Conservation (phyloP, 2,329 filamentous ascomycete species). For the Colletotrichum destructivum region DNA sequence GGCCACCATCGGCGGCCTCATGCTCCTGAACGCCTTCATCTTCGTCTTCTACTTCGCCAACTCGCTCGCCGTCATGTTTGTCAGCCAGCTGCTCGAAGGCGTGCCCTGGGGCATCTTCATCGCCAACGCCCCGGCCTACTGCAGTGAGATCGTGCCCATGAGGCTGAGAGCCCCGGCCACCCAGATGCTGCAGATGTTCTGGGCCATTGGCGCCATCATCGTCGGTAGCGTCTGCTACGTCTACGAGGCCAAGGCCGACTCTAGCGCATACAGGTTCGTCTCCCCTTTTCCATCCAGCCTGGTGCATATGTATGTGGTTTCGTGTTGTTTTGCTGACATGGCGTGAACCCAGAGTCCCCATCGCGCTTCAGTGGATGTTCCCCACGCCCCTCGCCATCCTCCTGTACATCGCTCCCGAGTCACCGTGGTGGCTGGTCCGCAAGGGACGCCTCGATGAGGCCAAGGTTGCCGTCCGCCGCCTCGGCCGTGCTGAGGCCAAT, state of each 20-base stretch:
- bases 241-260: slow-evolving; percentile 57
- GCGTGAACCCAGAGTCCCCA: slow-evolving; percentile 62
- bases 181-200: slow-evolving; percentile 77
- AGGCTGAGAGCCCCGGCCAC: slow-evolving; percentile 70
- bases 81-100: slow-evolving; percentile 72
- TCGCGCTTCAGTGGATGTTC: slow-evolving; percentile 73
- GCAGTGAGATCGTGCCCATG: slow-evolving; percentile 73
- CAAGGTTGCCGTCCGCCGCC: slow-evolving; percentile 60
- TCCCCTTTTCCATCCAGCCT: slow-evolving; percentile 10
- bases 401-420: slow-evolving; percentile 66
- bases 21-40: slow-evolving; percentile 72
- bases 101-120: slow-evolving; percentile 78
- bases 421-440: slow-evolving; percentile 70
- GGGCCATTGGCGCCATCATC: slow-evolving; percentile 74
- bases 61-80: slow-evolving; percentile 61
- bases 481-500: slow-evolving; percentile 53
- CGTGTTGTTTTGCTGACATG: slow-evolving; percentile 48
- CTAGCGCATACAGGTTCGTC: slow-evolving; percentile 44
- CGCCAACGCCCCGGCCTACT: slow-evolving; percentile 76
- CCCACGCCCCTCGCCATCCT: slow-evolving; percentile 67
- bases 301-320: slow-evolving; percentile 26
- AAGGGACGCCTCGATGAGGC: slow-evolving; percentile 63
- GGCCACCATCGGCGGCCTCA: slow-evolving; percentile 69
- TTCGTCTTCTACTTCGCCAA: slow-evolving; percentile 65
- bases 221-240: slow-evolving; percentile 70